Evolutionary conservation across 2,329 filamentous ascomycete genomes (phyloP).

Genomic region (Basipetospora chlamydospora): DNA sequence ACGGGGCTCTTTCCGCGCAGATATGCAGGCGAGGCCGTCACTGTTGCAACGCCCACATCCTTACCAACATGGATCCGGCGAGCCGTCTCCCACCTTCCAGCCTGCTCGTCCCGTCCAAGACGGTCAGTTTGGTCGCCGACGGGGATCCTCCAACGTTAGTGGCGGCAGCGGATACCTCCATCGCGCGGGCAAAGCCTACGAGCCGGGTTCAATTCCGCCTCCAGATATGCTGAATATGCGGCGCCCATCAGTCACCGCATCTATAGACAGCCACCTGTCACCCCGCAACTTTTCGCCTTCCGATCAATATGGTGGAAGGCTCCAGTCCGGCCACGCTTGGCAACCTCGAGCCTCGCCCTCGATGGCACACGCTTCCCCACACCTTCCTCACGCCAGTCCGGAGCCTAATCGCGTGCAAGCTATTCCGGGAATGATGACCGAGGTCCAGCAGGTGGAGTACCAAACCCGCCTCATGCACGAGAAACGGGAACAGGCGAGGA

Average conservation of each 20-base stretch:
- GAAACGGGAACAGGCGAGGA: conserved; percentile 53
- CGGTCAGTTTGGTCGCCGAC: conserved; percentile 55
- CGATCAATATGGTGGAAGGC: conserved; percentile 13
- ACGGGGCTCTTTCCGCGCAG: conserved; percentile 52
- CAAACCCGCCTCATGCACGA: conserved; percentile 63
- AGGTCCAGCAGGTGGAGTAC: conserved; percentile 42
- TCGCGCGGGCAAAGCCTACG: conserved; percentile 28
- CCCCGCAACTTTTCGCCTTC: conserved; percentile 26
- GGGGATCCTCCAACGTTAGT: conserved; percentile 84
- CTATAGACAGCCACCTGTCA: conserved; percentile 35
- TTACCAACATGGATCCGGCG: conserved; percentile 49
- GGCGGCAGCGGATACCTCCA: conserved; percentile 61
- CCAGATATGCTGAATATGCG: conserved; percentile 22
- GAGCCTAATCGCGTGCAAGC: conserved; percentile 20
- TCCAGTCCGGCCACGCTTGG: conserved; percentile 8
- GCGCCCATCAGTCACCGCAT: conserved; percentile 33
- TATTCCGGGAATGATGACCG: conserved; percentile 1
- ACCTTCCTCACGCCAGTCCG: not conserved
- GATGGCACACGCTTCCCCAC: conserved; percentile 19
- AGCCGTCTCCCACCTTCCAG: conserved; percentile 79
- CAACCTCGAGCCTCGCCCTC: conserved; percentile 27
- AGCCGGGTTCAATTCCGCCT: conserved; percentile 23
- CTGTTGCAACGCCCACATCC: conserved; percentile 61
- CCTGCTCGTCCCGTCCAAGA: conserved; percentile 56
- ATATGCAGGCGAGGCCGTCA: conserved; percentile 56